Base-by-base conservation (phyloP, 192 early-diverging fungal species). In the Chytriomyces hyalinus region DNA sequence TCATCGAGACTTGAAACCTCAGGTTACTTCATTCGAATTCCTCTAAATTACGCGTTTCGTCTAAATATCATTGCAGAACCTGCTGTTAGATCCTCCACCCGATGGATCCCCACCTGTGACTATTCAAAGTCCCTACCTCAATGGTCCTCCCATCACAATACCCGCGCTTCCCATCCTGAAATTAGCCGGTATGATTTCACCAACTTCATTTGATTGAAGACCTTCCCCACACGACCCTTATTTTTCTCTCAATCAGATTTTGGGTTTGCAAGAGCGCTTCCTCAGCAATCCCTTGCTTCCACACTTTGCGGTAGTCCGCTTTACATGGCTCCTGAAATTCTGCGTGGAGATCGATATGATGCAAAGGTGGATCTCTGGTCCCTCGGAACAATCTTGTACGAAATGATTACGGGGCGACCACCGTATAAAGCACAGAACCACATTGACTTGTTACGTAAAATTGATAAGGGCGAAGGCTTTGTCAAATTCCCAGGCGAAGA, bases 1-100 rank as follows among this genome's bases (percentile, higher is more conserved):
- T 45, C 98, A 99, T 87, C 84, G 98, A 46, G 98, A 99, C 75
- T 91, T 99, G 66, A 99, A 99, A 84, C 97, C 98, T 10, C 97
- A 95, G 90, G 91, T 93, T 87, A 28, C 53, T 11, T 71, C 15
- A 6, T 65, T 48, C 44, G 6, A 7, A 22, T 36, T 49, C 36
- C 22, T 57, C 26, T 57, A 61, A 79, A 20, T 13, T 13, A 22
- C 48, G 28, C 49, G 49, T 72, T 74, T 65, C 49, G 15, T 50
- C 59, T 49, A 13, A 15, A 36, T 46, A 45, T 43, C 20, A n/a
- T 51, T 64, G 44, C 59, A 96, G 91, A 95, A 97, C 82, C 88
- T 96, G 10, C 84, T 94, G 15, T 80, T 98, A n/a, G 84, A 88
- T 53, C 91, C 92, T 11, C 81, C 92, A 44, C 80, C 84, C 22